These are phyloP conservation scores for Apiospora saccharicola DNA, from an alignment of 2,329 filamentous ascomycete species.

Conservation along the genomic window DNA sequence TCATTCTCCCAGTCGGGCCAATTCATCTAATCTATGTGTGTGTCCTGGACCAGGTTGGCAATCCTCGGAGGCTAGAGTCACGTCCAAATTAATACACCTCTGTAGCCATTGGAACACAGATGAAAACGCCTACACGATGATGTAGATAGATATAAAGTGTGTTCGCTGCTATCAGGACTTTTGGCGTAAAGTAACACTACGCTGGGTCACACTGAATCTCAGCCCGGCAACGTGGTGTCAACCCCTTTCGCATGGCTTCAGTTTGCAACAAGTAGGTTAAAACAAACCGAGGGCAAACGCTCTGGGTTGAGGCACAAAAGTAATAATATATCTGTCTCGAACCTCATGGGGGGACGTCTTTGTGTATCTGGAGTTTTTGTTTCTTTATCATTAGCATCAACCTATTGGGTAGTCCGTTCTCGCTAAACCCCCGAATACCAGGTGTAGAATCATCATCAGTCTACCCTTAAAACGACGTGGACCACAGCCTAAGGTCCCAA, in stretches of 20 bases:
- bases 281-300: not conserved
- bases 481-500: not conserved
- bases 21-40: not conserved
- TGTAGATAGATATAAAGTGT: no score
- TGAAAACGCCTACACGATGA: no score
- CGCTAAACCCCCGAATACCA: not conserved
- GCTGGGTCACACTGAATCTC: no score
- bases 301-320: not conserved
- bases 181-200: no score
- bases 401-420: constrained; percentile 5
- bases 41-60: not conserved
- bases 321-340: not conserved
- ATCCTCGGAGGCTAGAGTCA: not conserved
- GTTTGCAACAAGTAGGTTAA: not conserved
- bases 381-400: constrained; percentile 18
- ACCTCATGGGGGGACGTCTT: not conserved
- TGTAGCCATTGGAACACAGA: no score
- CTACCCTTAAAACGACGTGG: not conserved
- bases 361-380: constrained; percentile 18
- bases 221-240: no score
- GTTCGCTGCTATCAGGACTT: no score
- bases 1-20: not conserved
- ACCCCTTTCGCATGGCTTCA: not conserved
- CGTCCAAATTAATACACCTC: not conserved
- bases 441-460: constrained; percentile 15